These are phyloP conservation scores for Glaciozyma antarctica DNA, from an alignment of 768 basidiomycete species.

Conservation along the genomic window DNA sequence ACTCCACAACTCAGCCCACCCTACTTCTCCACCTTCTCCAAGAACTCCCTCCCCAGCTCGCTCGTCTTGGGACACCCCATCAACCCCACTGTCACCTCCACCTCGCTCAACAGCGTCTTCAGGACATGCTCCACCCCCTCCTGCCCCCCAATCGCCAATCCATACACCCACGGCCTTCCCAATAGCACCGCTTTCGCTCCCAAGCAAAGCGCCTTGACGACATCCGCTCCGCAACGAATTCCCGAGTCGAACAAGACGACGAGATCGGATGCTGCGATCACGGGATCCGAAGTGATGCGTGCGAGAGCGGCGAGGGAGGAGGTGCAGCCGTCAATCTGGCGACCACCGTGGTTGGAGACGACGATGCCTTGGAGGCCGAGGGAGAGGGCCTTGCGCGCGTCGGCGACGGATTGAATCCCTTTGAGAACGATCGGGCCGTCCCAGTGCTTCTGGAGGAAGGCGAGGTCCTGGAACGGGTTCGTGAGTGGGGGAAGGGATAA, in stretches of 20 bases:
- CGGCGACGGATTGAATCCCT: slow-evolving; percentile 45
- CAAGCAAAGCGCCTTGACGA: slow-evolving; percentile 67
- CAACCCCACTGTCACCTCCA: not conserved
- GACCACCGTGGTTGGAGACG: slow-evolving; percentile 62
- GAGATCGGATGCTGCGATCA: slow-evolving; percentile 51
- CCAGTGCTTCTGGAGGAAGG: slow-evolving; percentile 31
- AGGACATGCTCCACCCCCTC: not conserved
- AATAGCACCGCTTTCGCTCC: slow-evolving; percentile 71
- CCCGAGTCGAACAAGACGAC: slow-evolving; percentile 67
- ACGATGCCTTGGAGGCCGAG: slow-evolving; percentile 61
- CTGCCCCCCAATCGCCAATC: slow-evolving; percentile 1
- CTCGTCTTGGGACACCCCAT: not conserved
- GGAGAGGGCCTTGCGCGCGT: slow-evolving; percentile 61
- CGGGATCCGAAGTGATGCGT: slow-evolving; percentile 44
- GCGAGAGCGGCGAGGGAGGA: slow-evolving; percentile 63
- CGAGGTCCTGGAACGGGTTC: slow-evolving; percentile 41
- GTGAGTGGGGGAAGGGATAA: slow-evolving; percentile 49
- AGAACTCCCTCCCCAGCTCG: too few relatives aligned
- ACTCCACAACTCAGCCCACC: too few relatives aligned
- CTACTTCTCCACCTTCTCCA: too few relatives aligned
- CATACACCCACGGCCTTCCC: slow-evolving; percentile 41
- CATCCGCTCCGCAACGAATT: slow-evolving; percentile 64
- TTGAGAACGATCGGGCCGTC: slow-evolving; percentile 51
- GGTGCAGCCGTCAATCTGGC: slow-evolving; percentile 65
- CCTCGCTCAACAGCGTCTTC: not conserved